A percentile compares a stretch with the other conserved stretches of the same genome.
Conservation (phyloP, 495 filamentous ascomycete genomes). For the Pseudevernia furfuracea region DNA sequence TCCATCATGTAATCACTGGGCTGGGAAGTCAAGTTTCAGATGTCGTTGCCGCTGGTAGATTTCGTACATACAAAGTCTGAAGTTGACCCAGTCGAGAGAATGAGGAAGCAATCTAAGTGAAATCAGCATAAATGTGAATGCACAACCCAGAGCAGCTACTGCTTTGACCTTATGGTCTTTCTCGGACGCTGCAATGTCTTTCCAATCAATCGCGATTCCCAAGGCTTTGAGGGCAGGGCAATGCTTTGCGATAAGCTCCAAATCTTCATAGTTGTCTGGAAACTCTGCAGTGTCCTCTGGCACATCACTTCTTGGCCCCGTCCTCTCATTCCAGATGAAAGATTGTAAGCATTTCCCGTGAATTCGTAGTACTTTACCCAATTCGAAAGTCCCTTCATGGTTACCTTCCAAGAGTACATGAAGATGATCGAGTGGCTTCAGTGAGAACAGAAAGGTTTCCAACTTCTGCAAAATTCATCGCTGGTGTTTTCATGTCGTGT, state of each 20-base stretch:
- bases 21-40: background rate
- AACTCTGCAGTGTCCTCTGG: background rate
- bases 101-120: background rate
- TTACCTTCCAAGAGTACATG: background rate
- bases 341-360: background rate
- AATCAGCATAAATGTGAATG: background rate
- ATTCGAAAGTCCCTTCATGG: background rate
- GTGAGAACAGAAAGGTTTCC: background rate
- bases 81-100: background rate
- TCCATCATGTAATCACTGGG: background rate
- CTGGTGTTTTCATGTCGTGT: background rate
- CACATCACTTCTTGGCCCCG: background rate
- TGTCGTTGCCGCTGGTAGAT: background rate
- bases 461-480: background rate
- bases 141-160: background rate
- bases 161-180: background rate
- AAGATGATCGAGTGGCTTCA: background rate
- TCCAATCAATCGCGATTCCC: background rate
- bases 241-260: background rate
- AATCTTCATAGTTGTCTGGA: background rate
- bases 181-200: background rate
- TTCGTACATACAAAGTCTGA: background rate
- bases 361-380: background rate
- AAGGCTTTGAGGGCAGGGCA: background rate
- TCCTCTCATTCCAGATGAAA: background rate